Evolutionary conservation across 2,329 filamentous ascomycete genomes (phyloP).

Genomic region (Fusarium fracticaudum): DNA sequence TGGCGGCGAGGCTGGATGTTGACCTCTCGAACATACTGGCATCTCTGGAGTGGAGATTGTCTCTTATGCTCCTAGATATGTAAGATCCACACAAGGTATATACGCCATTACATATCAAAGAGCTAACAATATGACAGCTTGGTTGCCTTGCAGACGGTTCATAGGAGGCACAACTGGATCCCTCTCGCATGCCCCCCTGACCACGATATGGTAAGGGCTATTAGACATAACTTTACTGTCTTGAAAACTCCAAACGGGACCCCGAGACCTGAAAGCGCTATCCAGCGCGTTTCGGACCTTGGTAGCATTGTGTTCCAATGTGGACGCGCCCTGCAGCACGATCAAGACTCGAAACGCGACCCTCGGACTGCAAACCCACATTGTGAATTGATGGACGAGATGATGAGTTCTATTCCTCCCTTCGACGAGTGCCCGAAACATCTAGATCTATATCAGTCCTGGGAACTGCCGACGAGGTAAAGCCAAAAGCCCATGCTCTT

Average conservation of each 20-base stretch:
- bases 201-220: background rate
- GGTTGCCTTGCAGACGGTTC: background rate
- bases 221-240: background rate
- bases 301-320: background rate
- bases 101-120: fast-evolving
- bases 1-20: background rate
- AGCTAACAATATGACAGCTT: background rate
- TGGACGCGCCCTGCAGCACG: background rate
- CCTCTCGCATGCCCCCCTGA: background rate
- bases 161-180: background rate
- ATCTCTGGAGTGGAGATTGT: background rate
- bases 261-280: fast-evolving
- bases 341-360: background rate
- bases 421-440: fast-evolving
- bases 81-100: background rate
- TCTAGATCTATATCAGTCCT: fast-evolving
- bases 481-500: too few relatives aligned
- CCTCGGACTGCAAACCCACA: background rate
- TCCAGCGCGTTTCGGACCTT: fast-evolving
- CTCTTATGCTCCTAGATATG: background rate
- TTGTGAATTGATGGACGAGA: fast-evolving
- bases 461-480: fast-evolving
- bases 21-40: background rate
- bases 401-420: background rate
- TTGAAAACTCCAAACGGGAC: background rate